These are phyloP conservation scores for Scutellaria barbata DNA, from an alignment of 257 asterid genomes.

Conservation along the genomic window DNA sequence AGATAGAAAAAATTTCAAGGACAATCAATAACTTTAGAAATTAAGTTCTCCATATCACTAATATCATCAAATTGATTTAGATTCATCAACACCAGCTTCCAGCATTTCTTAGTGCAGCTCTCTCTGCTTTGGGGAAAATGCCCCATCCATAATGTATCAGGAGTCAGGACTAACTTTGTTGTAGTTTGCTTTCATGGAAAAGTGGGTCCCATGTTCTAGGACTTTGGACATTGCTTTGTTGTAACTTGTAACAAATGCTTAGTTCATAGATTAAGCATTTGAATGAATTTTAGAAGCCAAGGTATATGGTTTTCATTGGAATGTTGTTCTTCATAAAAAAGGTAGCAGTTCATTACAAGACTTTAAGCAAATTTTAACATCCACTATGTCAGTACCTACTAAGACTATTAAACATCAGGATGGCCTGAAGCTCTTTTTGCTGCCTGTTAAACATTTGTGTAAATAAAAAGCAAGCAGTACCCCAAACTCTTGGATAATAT, in stretches of 20 bases:
- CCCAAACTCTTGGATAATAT: conserved; percentile 8
- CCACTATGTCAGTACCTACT: background rate
- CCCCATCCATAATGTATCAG: conserved; percentile 25
- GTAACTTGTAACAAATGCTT: conserved; percentile 14
- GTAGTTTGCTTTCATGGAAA: conserved; percentile 1
- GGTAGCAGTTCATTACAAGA: background rate
- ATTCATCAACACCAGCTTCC: background rate
- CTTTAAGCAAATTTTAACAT: conserved; percentile 1
- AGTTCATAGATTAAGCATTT: conserved; percentile 29
- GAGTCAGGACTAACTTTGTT: conserved; percentile 4
- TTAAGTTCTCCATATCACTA: background rate
- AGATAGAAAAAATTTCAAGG: background rate
- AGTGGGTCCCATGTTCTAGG: conserved; percentile 26
- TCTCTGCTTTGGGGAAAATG: conserved; percentile 24
- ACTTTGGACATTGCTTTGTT: conserved; percentile 26
- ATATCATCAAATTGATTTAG: conserved; percentile 26
- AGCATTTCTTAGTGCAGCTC: conserved; percentile 20
- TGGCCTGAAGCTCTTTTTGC: background rate
- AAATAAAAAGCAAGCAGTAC: background rate
- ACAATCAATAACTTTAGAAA: conserved; percentile 5
- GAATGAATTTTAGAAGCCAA: conserved; percentile 25
- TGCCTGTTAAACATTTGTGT: background rate
- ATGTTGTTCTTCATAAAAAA: conserved; percentile 2
- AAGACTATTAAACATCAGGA: background rate
- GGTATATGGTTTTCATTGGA: background rate